Percentiles rank a stretch among this genome's conserved stretches.
phyloP scores from a whole-genome alignment of 1,284 basidiomycete genomes.

The Marasmius fiardii region DNA sequence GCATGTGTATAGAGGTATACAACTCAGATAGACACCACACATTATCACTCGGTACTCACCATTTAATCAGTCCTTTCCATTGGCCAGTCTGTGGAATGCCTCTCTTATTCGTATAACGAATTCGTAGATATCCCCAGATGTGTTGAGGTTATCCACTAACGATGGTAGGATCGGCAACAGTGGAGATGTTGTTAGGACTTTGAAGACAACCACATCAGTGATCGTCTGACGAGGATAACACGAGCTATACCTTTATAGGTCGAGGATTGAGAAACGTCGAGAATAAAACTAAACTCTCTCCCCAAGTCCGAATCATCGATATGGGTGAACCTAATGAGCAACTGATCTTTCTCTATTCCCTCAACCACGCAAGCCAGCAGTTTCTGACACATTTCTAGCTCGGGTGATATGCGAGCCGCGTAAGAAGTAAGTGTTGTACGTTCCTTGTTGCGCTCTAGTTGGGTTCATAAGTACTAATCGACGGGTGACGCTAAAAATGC shows the following conservation, averaged over 20 bases:
- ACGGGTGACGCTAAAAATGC: constrained; percentile 12
- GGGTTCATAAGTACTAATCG: neutral
- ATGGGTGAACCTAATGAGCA: constrained; percentile 71
- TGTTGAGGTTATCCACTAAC: constrained; percentile 1
- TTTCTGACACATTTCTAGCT: constrained; percentile 57
- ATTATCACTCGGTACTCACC: neutral
- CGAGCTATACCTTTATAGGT: constrained; percentile 58
- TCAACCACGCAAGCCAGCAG: constrained; percentile 66
- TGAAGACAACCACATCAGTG: no score
- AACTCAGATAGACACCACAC: neutral
- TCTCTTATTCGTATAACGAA: neutral
- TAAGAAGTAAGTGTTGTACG: constrained; percentile 56
- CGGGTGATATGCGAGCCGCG: constrained; percentile 51
- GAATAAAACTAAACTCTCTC: constrained; percentile 70
- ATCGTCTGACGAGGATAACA: neutral
- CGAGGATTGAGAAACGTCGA: constrained; percentile 59
- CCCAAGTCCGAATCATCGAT: constrained; percentile 57
- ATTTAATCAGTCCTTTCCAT: neutral
- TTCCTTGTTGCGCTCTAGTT: constrained; percentile 69
- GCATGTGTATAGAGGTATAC: neutral
- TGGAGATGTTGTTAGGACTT: neutral
- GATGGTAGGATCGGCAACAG: neutral
- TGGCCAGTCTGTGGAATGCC: neutral
- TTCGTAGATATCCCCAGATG: neutral
- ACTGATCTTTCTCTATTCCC: constrained; percentile 68